These are phyloP conservation scores for Teunomyces barrocoloradensis DNA, from an alignment of 805 yeast genomes.

Conservation along the genomic window DNA sequence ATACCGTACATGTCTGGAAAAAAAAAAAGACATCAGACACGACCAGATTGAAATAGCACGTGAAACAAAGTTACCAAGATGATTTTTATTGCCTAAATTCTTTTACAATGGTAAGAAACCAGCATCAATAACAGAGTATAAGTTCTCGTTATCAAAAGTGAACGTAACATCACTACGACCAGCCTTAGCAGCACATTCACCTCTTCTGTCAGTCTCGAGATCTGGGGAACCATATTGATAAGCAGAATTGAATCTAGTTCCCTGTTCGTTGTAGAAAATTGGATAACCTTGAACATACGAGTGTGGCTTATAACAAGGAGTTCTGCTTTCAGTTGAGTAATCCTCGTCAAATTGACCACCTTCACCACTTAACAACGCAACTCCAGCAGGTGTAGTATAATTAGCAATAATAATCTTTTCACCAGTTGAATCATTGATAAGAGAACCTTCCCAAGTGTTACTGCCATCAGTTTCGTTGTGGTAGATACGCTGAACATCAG, in stretches of 20 bases:
- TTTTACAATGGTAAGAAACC: not conserved
- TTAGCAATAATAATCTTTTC: not conserved
- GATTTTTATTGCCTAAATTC: no score
- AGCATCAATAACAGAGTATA: not conserved
- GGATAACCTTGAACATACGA: not conserved
- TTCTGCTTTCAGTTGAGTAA: not conserved
- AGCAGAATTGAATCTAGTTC: not conserved
- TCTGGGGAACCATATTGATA: not conserved
- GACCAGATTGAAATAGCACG: no score
- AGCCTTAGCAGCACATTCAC: not conserved
- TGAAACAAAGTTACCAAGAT: no score
- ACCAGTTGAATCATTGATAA: slow-evolving; percentile 2
- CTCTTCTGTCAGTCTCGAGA: not conserved
- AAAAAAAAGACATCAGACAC: no score
- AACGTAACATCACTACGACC: not conserved
- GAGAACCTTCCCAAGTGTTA: slow-evolving; percentile 1
- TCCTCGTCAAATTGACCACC: not conserved
- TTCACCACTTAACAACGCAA: not conserved
- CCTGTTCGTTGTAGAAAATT: not conserved
- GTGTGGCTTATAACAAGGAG: not conserved
- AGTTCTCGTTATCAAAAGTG: not conserved
- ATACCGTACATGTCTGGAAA: no score
- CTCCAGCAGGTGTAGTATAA: not conserved
- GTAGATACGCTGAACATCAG: not conserved
- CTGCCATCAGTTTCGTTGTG: slow-evolving; percentile 3